Base-by-base conservation (phyloP, 768 basidiomycete genomes). In the Kwoniella sp. region DNA sequence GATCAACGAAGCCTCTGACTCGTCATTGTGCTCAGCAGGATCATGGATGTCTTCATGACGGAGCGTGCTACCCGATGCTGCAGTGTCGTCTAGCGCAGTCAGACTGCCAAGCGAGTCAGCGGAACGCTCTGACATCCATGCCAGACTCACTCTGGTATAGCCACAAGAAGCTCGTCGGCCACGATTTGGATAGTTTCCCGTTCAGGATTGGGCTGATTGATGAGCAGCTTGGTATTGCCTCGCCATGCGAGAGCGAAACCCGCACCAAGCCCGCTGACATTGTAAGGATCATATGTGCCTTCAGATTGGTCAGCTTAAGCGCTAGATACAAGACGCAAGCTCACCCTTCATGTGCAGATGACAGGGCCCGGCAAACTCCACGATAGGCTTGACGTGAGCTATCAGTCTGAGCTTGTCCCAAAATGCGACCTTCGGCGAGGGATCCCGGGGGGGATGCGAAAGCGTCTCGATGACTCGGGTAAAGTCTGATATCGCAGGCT, bases 201-300 rank as follows among this genome's bases (percentile, higher is more conserved):
- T 59, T 89, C 82, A 19, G 78, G 76, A 66, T 91, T 90, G 42
- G 78, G 77, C 50, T 83, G 80, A 14, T 83, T 86, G 46, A 95
- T 80, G 1, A 80, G 77, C 39, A 92, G 75, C 42, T 80, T 80
- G 4, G 89, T 83, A 62, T 81, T 79, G 46, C 88, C 89, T 65
- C 81, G 79, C 87, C 88, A 95, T 33, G 84, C 83, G 14, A 93
- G 77, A 8, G 84, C 86, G 69, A 95, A 92, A 1, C 92, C 92
- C 26, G 90, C 85, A 2, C 90, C 92, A 46, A 78, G 76, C 19
- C 82, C 84, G 31, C 78, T 73, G 11, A 88, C 76, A 23, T 79
- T 75, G 63, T 89, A 85, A 0, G 92, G 91, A 75, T 91, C 84
- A 7, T 85, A 84, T 20, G 83, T 83, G 44, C 92, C 91, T 92